These are phyloP conservation scores for Alternaria sp. DNA, from an alignment of 2,329 filamentous ascomycete species.

Conservation along the genomic window DNA sequence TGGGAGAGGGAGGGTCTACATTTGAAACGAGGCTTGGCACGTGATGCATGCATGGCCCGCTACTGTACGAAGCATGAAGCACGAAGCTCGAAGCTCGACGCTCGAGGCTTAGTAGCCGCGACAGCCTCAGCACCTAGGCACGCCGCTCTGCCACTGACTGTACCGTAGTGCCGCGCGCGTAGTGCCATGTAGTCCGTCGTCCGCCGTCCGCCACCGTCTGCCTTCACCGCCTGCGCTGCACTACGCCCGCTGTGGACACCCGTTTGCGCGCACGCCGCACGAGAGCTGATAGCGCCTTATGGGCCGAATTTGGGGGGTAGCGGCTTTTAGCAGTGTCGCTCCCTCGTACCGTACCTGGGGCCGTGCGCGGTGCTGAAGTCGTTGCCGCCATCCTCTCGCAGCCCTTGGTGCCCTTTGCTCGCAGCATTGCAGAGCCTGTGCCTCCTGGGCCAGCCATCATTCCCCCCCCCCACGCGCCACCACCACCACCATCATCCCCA, in stretches of 20 bases:
- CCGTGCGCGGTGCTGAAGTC: slow-evolving; percentile 26
- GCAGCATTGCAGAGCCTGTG: slow-evolving; percentile 22
- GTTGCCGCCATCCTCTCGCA: slow-evolving; percentile 30
- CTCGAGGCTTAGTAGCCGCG: not conserved
- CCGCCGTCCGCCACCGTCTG: not conserved
- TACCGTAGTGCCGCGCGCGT: not conserved
- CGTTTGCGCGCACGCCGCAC: slow-evolving; percentile 8
- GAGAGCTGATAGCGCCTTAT: slow-evolving; percentile 5
- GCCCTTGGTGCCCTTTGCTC: slow-evolving; percentile 22
- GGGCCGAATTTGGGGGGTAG: slow-evolving; percentile 18
- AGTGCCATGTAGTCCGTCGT: not conserved
- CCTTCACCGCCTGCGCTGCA: slow-evolving; percentile 8
- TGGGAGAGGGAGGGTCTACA: slow-evolving; percentile 3
- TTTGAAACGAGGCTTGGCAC: slow-evolving; percentile 21
- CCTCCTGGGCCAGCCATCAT: slow-evolving; percentile 27
- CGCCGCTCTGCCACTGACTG: too few relatives aligned
- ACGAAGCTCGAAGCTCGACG: not conserved
- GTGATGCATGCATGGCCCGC: not conserved
- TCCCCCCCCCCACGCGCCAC: slow-evolving; percentile 2
- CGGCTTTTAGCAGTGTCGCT: slow-evolving; percentile 27
- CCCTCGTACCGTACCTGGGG: slow-evolving; percentile 26
- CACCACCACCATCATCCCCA: not conserved
- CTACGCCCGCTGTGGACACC: slow-evolving; percentile 19
- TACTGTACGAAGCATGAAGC: not conserved
- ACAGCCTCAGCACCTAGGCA: not conserved